phyloP scores from a whole-genome alignment of 148 eudicot species.

The Silene latifolia region DNA sequence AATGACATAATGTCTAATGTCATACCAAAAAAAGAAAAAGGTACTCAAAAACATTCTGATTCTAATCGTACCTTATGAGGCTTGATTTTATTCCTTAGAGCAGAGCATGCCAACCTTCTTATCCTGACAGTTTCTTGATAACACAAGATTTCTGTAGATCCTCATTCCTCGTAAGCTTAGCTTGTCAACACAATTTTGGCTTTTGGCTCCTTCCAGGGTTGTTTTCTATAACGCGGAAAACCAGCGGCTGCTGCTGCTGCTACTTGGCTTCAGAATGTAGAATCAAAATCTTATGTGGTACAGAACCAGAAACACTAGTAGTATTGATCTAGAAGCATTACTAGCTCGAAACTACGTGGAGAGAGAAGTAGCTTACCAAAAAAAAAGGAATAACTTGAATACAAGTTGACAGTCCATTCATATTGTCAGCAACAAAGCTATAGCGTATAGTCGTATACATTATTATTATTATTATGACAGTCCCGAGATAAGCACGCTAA shows the following conservation, averaged over 20 bases:
- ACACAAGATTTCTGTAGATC: slow-evolving; percentile 1
- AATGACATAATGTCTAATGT: neutral
- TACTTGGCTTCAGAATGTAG: neutral
- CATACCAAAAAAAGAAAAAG: neutral
- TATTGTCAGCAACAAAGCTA: no score
- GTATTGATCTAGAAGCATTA: no score
- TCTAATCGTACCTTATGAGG: slow-evolving; percentile 14
- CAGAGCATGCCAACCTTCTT: slow-evolving; percentile 3
- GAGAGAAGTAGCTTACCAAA: no score
- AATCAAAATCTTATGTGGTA: neutral
- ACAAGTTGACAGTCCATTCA: no score
- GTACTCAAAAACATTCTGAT: neutral
- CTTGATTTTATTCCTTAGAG: slow-evolving; percentile 17
- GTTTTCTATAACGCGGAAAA: neutral
- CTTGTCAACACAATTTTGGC: slow-evolving; percentile 9
- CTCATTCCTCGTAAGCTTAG: neutral
- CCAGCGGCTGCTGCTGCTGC: neutral
- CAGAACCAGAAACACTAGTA: no score
- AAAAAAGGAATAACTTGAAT: no score
- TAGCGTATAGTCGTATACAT: no score
- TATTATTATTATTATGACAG: no score
- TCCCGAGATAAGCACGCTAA: no score
- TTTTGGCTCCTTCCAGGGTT: slow-evolving; percentile 19
- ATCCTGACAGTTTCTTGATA: slow-evolving; percentile 10
- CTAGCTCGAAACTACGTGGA: no score